Conservation (phyloP, 73 alveolate species). For the Tetrahymena elliotti region DNA sequence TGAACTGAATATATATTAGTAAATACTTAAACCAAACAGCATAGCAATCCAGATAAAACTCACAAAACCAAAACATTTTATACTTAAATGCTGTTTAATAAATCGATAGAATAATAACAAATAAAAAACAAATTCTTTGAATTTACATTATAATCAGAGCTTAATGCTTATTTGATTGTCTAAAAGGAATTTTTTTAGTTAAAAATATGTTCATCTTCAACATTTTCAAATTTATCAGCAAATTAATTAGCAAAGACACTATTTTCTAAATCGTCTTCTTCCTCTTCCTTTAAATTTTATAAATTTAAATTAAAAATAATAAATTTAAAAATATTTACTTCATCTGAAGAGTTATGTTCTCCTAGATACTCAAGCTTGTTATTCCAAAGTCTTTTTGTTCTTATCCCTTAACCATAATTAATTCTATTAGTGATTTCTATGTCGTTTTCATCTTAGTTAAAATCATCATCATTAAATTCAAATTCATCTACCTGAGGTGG, state of each 20-base stretch:
- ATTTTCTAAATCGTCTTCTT: neutral
- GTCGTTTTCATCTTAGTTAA: neutral
- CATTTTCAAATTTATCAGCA: neutral
- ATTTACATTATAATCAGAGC: neutral
- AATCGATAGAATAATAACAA: neutral
- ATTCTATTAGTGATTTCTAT: neutral
- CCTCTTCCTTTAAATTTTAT: neutral
- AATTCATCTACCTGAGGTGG: neutral
- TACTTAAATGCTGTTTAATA: neutral
- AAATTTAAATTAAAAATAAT: neutral
- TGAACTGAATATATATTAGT: neutral
- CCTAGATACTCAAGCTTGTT: neutral
- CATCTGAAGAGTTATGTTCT: neutral
- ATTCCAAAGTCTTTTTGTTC: neutral
- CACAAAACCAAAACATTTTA: neutral
- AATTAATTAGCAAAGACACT: neutral
- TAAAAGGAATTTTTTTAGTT: neutral
- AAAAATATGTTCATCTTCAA: neutral
- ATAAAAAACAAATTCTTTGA: neutral
- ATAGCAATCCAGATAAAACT: neutral
- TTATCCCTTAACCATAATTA: neutral
- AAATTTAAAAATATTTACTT: neutral
- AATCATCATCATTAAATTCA: neutral
- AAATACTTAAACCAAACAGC: neutral
- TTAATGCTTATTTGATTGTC: neutral